Conservation (phyloP, 1,139 yeast species). For the Candida smagusa region DNA sequence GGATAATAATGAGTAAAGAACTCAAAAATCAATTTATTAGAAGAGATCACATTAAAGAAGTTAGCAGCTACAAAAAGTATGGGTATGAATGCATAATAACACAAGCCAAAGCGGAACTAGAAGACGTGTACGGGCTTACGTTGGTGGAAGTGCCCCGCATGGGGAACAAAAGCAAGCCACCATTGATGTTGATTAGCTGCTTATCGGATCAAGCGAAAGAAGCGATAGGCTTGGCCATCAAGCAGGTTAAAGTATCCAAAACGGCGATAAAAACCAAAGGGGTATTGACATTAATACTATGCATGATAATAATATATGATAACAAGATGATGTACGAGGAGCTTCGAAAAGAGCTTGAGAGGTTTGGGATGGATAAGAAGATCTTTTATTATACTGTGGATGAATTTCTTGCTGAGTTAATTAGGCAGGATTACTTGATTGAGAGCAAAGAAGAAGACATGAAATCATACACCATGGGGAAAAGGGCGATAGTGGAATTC, state of each 20-base stretch:
- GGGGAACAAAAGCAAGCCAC: conserved; percentile 2
- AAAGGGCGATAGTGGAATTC: conserved; percentile 34
- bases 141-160: conserved; percentile 19
- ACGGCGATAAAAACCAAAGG: conserved; percentile 31
- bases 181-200: conserved; percentile 16
- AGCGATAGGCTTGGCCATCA: conserved; percentile 10
- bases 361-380: conserved; percentile 29
- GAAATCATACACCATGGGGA: conserved; percentile 27
- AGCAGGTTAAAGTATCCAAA: conserved; percentile 18
- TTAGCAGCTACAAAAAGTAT: conserved; percentile 6
- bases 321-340: conserved; percentile 31
- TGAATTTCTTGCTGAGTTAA: conserved; percentile 29
- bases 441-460: conserved; percentile 12
- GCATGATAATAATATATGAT: conserved; percentile 31
- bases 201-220: conserved; percentile 19
- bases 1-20: conserved; percentile 25
- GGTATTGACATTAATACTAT: conserved; percentile 22
- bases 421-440: conserved; percentile 30
- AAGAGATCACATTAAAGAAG: conserved; percentile 25
- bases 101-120: conserved; percentile 18
- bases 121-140: conserved; percentile 29
- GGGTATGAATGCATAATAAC: conserved; percentile 17
- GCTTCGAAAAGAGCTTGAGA: conserved; percentile 18
- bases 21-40: conserved; percentile 22
- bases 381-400: conserved; percentile 15